Conservation (phyloP, 495 filamentous ascomycete genomes). For the Zalerion maritima region DNA sequence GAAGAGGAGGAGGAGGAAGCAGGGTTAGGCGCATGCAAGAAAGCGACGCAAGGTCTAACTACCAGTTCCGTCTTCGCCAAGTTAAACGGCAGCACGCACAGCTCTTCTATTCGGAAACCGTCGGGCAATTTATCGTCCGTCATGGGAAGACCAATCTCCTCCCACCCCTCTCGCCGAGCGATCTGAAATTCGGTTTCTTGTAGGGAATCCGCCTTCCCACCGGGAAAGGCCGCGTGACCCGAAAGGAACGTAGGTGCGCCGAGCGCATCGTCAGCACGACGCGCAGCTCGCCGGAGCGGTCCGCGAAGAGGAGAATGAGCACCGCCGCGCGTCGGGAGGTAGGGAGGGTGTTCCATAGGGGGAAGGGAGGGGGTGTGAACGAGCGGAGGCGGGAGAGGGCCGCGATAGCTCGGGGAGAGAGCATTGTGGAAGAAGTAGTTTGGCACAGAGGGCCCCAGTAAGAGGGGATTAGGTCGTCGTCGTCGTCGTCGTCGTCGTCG, state of each 20-base stretch:
- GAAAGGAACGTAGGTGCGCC: slow-evolving; percentile 50
- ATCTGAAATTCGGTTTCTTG: slow-evolving; percentile 47
- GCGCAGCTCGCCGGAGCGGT: slow-evolving; percentile 56
- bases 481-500: no score
- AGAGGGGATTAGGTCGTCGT: no score
- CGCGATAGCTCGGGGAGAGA: slow-evolving; percentile 44
- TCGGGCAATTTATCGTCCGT: slow-evolving; percentile 44
- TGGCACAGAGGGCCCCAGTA: no score
- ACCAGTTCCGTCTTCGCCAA: slow-evolving; percentile 69
- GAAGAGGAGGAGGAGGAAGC: slow-evolving; percentile 10
- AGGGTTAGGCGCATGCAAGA: slow-evolving; percentile 48
- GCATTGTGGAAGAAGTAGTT: no score
- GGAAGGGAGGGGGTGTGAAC: slow-evolving; percentile 45
- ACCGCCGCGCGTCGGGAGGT: slow-evolving; percentile 66
- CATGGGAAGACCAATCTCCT: slow-evolving; percentile 77
- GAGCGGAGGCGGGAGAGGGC: slow-evolving; percentile 63
- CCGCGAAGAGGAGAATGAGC: slow-evolving; percentile 71
- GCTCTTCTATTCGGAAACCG: slow-evolving; percentile 67
- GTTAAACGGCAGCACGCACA: slow-evolving; percentile 67
- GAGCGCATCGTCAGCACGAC: slow-evolving; percentile 82
- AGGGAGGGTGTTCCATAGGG: slow-evolving; percentile 44
- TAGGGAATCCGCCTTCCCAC: slow-evolving; percentile 45
- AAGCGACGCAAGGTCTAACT: slow-evolving; percentile 75
- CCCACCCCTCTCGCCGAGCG: slow-evolving; percentile 72
- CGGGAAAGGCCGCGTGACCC: slow-evolving; percentile 79